These are phyloP conservation scores for Phytophthora multivora DNA, from an alignment of 352 stramenopile species.

Conservation along the genomic window DNA sequence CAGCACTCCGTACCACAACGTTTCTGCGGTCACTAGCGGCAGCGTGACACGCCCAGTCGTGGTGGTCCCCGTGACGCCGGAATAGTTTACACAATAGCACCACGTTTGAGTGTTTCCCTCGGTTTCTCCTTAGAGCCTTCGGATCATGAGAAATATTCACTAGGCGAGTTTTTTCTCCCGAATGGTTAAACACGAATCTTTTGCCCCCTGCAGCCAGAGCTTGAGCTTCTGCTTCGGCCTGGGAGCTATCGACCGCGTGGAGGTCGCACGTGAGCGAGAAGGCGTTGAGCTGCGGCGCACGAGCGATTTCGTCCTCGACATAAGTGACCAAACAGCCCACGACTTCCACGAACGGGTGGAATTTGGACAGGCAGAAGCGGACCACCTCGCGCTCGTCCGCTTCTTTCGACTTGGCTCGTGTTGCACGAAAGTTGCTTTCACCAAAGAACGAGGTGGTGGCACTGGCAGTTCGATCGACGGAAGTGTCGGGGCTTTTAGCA, in stretches of 20 bases:
- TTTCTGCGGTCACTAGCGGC: slow-evolving; percentile 32
- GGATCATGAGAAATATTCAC: slow-evolving; percentile 35
- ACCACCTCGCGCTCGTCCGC: slow-evolving; percentile 46
- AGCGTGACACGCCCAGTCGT: slow-evolving; percentile 45
- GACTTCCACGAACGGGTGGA: slow-evolving; percentile 56
- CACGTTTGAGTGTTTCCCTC: slow-evolving; percentile 39
- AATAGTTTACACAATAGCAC: slow-evolving; percentile 66
- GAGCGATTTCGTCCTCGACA: slow-evolving; percentile 55
- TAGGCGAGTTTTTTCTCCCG: slow-evolving; percentile 28
- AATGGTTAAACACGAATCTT: slow-evolving; percentile 24
- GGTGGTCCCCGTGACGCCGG: slow-evolving; percentile 24
- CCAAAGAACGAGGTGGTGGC: slow-evolving; percentile 36
- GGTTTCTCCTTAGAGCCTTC: slow-evolving; percentile 13
- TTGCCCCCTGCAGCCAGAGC: slow-evolving; percentile 30
- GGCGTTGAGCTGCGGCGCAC: slow-evolving; percentile 43
- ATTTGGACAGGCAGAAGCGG: slow-evolving; percentile 39
- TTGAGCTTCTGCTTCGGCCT: slow-evolving; percentile 33
- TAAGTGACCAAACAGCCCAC: slow-evolving; percentile 55
- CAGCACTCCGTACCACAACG: slow-evolving; percentile 45
- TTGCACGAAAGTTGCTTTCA: slow-evolving; percentile 36
- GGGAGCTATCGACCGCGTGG: slow-evolving; percentile 22
- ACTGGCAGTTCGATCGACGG: neutral
- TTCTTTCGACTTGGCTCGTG: slow-evolving; percentile 46
- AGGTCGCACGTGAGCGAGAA: slow-evolving; percentile 54
- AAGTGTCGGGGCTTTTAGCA: slow-evolving; percentile 4